These are phyloP conservation scores for Apiotrichum gracile DNA, from an alignment of 1,284 basidiomycete genomes.

Conservation along the genomic window DNA sequence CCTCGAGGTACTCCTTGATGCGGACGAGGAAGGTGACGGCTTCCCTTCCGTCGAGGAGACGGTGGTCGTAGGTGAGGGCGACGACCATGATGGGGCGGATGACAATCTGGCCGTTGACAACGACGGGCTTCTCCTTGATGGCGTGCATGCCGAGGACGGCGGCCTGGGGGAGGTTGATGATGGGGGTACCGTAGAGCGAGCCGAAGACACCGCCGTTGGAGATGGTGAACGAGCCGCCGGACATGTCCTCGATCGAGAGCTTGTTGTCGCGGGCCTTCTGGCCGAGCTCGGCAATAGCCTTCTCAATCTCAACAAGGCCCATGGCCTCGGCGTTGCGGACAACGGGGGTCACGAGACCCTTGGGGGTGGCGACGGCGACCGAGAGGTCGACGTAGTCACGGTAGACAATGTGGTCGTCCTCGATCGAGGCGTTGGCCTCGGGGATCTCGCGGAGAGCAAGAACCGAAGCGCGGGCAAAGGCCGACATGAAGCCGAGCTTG, in stretches of 20 bases:
- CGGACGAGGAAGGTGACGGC: conserved; percentile 93
- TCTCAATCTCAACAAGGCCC: conserved; percentile 87
- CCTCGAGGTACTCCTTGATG: conserved; percentile 64
- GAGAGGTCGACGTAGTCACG: conserved; percentile 89
- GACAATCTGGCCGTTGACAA: conserved; percentile 89
- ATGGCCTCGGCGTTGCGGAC: conserved; percentile 84
- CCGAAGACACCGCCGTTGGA: conserved; percentile 99
- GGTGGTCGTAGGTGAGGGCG: conserved; percentile 92
- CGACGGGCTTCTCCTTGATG: conserved; percentile 90
- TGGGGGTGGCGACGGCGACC: conserved; percentile 94
- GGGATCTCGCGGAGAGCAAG: conserved; percentile 90
- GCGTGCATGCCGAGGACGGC: conserved; percentile 96
- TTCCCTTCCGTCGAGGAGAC: conserved; percentile 91
- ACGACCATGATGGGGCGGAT: conserved; percentile 90
- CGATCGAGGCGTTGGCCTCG: conserved; percentile 90
- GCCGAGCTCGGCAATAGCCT: conserved; percentile 81
- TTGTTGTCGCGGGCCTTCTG: conserved; percentile 79
- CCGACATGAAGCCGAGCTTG: conserved; percentile 98
- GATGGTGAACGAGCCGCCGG: conserved; percentile 96
- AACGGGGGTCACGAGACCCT: conserved; percentile 94
- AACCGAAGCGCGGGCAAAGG: conserved; percentile 82
- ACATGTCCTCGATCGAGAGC: conserved; percentile 92
- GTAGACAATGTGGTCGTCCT: conserved; percentile 89
- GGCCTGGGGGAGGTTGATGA: conserved; percentile 93
- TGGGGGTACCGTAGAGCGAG: conserved; percentile 91